phyloP scores from a whole-genome alignment of 257 asterid genomes.

The Przewalskia tangutica region DNA sequence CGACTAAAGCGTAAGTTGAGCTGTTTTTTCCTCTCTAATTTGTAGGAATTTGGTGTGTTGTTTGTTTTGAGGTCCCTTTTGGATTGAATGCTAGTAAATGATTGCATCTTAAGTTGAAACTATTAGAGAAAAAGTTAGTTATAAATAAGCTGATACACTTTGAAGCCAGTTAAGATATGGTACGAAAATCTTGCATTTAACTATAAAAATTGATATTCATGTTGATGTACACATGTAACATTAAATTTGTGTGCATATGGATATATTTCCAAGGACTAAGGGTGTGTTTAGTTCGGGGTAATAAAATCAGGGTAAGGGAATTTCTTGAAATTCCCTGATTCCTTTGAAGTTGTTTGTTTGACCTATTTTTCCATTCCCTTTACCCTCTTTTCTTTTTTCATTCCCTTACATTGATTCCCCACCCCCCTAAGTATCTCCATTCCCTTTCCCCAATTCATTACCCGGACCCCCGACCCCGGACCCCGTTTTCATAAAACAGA shows the following conservation, averaged over 20 bases:
- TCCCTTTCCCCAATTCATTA: too few species aligned
- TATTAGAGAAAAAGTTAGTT: neutral
- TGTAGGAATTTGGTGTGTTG: neutral
- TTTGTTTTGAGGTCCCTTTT: neutral
- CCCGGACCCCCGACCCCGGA: too few species aligned
- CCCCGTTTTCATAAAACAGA: too few species aligned
- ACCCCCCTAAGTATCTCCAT: too few species aligned
- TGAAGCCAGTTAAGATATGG: neutral
- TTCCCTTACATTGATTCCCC: too few species aligned
- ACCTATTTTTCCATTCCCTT: too few species aligned
- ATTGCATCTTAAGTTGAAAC: neutral
- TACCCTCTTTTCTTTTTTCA: too few species aligned
- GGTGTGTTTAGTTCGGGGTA: too few species aligned
- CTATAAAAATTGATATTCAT: neutral
- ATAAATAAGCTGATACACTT: neutral
- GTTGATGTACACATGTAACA: neutral
- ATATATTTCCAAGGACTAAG: neutral
- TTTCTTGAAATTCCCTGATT: too few species aligned
- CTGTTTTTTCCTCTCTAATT: neutral
- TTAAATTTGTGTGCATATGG: neutral
- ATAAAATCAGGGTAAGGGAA: too few species aligned
- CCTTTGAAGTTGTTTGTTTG: too few species aligned
- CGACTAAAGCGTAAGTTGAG: slow-evolving; percentile 82
- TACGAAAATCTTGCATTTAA: neutral
- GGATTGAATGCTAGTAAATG: neutral